Conservation (phyloP, 2,329 filamentous ascomycete genomes). For the Sclerotiophoma versabilis region DNA sequence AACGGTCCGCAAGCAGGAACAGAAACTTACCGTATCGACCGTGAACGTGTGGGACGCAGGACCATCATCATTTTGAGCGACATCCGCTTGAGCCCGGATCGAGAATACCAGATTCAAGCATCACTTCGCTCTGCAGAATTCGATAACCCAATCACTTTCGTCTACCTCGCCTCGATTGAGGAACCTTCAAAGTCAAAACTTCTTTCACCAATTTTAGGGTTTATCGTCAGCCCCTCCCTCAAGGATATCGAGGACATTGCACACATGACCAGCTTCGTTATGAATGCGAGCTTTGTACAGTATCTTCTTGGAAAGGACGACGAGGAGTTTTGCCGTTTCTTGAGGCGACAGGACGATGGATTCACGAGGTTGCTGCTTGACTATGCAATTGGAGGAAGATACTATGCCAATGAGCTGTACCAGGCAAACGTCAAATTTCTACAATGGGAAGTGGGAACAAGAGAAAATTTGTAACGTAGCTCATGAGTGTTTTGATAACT, state of each 20-base stretch:
- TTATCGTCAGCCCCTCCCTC: conserved; percentile 24
- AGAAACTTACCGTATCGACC: conserved; percentile 26
- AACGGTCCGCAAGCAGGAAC: conserved; percentile 16
- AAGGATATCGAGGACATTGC: conserved; percentile 30
- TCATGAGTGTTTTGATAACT: background rate
- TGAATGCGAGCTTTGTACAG: conserved; percentile 33
- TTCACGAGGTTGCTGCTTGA: conserved; percentile 26
- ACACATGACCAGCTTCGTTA: conserved; percentile 20
- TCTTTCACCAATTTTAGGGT: conserved; percentile 23
- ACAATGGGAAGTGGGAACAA: conserved; percentile 29
- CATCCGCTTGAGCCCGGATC: conserved; percentile 24
- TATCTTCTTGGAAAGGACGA: conserved; percentile 25
- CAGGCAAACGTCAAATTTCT: conserved; percentile 31
- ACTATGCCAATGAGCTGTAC: conserved; percentile 26
- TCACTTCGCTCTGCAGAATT: conserved; percentile 21
- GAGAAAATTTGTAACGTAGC: conserved; percentile 25
- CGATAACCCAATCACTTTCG: conserved; percentile 23
- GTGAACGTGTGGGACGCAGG: conserved; percentile 18
- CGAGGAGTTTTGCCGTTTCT: conserved; percentile 29
- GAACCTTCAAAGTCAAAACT: conserved; percentile 7
- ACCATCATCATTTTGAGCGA: conserved; percentile 27
- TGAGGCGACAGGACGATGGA: conserved; percentile 31
- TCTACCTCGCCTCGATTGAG: conserved; percentile 24
- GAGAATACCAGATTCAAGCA: conserved; percentile 20
- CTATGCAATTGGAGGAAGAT: conserved; percentile 28